These are phyloP conservation scores for Rossbeevera mucosa DNA, from an alignment of 768 basidiomycete species.

Conservation along the genomic window DNA sequence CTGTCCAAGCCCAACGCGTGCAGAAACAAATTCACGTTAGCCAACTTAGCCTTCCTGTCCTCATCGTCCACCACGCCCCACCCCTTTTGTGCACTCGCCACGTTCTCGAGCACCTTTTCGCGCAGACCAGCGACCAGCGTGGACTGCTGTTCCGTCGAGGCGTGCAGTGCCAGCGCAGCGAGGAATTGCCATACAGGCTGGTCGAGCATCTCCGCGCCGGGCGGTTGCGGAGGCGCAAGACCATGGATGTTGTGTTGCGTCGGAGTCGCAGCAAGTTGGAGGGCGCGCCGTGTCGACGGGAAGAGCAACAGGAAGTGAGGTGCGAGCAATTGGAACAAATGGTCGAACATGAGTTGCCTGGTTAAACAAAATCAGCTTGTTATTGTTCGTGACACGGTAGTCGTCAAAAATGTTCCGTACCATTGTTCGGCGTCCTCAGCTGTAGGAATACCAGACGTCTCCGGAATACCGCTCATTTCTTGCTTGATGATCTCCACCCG, in stretches of 20 bases:
- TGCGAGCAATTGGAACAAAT: constrained; percentile 74
- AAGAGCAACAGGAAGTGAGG: constrained; percentile 79
- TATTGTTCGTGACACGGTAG: neutral
- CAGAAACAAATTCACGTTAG: constrained; percentile 90
- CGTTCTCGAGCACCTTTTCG: constrained; percentile 92
- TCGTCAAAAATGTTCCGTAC: constrained; percentile 37
- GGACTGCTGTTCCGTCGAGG: constrained; percentile 83
- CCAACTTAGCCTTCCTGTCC: constrained; percentile 70
- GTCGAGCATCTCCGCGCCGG: constrained; percentile 59
- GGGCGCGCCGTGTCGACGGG: constrained; percentile 76
- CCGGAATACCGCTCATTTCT: constrained; percentile 47
- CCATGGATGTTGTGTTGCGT: constrained; percentile 35
- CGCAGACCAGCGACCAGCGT: constrained; percentile 78
- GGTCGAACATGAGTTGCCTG: constrained; percentile 87
- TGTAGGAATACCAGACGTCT: constrained; percentile 54
- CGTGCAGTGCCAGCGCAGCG: constrained; percentile 81
- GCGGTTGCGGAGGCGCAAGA: constrained; percentile 63
- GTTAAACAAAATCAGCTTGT: constrained; percentile 2
- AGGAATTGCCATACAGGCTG: constrained; percentile 95
- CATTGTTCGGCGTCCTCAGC: constrained; percentile 77
- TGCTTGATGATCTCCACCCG: constrained; percentile 92
- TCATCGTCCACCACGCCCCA: constrained; percentile 64
- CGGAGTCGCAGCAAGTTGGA: constrained; percentile 36
- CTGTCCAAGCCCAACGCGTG: constrained; percentile 71
- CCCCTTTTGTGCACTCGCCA: constrained; percentile 72